Base-by-base conservation (phyloP, 345 rosid species). In the Boechera divaricarpa region DNA sequence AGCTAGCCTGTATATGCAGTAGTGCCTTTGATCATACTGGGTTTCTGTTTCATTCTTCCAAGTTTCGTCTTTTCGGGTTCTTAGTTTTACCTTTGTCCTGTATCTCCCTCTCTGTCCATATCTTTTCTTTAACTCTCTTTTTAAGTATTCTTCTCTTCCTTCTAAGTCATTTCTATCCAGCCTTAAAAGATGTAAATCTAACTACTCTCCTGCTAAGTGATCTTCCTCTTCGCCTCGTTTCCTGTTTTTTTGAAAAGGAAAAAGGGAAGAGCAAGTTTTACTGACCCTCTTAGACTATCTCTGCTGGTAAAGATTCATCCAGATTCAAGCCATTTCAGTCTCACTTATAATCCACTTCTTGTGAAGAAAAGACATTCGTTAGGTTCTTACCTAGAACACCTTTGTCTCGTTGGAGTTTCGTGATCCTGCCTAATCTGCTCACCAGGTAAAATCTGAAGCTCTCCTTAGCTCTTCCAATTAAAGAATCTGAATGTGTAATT, bases 241-340 rank as follows among this genome's bases (percentile, higher is more conserved):
- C 91, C 72, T 79, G 74, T 54, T 85, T 94, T 91, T 95, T 89
- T 16, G 21, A 79, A 83, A 77, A 82, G 85, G 87, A 83, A 80
- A 55, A 80, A 83, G 91, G 94, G 82, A 83, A 82, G 81, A 78
- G 81, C 74, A 67, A 84, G 67, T 63, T 73, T 48, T 53, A 42
- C 45, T 79, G 57, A 59, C 69, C 64, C 69, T 67, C 69, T 67
- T 67, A 60, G 54, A 73, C 70, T 54, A 42, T 78, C 69, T 72
- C 18, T 66, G 35, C 69, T 72, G 72, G 63, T 72, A 18, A 67
- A 47, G 29, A 18, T 48, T 66, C 56, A 57, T 56, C 61, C 4
- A 57, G 60, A 77, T 63, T 41, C 29, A 57, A 56, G 57, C 52
- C 71, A 47, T 42, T 63, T 31, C 39, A 45, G 69, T 29, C 69